These are phyloP conservation scores for Narthecium ossifragum DNA, from an alignment of 106 monocot species.

Conservation along the genomic window DNA sequence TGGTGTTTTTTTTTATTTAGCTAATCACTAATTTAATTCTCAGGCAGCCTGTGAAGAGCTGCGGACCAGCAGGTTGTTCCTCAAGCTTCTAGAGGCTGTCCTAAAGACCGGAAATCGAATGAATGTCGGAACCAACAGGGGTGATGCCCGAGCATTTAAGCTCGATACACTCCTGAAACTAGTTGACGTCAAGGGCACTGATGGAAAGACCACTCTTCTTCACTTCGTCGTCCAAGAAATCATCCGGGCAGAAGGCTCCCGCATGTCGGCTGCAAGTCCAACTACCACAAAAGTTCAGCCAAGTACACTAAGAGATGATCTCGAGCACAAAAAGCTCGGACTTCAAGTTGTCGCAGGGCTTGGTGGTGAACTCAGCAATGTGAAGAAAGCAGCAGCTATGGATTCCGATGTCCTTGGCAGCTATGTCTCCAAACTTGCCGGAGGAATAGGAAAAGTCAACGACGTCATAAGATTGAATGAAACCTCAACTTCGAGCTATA, in stretches of 20 bases:
- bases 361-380: conserved; percentile 57
- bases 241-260: conserved; percentile 63
- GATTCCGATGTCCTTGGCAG: conserved; percentile 76
- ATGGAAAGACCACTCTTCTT: conserved; percentile 86
- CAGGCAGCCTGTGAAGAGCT: conserved; percentile 90
- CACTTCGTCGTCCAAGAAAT: conserved; percentile 95
- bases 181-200: conserved; percentile 80
- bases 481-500: background rate
- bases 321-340: conserved; percentile 42
- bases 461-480: conserved; percentile 42
- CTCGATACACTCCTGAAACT: conserved; percentile 93
- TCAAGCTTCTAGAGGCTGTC: conserved; percentile 87
- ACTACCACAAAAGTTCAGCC: conserved; percentile 21
- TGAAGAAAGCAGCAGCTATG: conserved; percentile 87
- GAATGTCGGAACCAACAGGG: conserved; percentile 95
- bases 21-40: background rate
- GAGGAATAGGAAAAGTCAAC: conserved; percentile 45
- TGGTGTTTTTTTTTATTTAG: too few relatives aligned
- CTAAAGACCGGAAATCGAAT: conserved; percentile 94
- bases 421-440: conserved; percentile 65
- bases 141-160: conserved; percentile 86
- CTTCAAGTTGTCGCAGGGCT: conserved; percentile 61
- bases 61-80: conserved; percentile 73
- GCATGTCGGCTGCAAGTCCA: conserved; percentile 21
- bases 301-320: conserved; percentile 32